Evolutionary conservation across 345 rosid genomes (phyloP).

Genomic region (Pistacia integerrima): DNA sequence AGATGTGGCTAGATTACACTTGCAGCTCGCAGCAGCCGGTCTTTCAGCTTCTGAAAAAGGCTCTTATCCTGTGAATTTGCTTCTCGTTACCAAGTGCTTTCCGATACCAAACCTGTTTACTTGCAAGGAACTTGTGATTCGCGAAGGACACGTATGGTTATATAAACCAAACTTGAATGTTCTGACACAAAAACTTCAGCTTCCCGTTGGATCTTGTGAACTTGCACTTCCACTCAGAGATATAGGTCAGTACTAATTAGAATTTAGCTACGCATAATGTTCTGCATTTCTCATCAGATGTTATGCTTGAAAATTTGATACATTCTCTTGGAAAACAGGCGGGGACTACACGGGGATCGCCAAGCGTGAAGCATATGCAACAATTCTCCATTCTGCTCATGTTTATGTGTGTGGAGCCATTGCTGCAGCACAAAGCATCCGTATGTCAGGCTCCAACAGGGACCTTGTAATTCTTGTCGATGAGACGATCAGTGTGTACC

Average conservation of each 20-base stretch:
- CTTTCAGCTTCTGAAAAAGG: constrained; percentile 75
- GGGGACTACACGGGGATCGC: constrained; percentile 55
- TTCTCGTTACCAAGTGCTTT: constrained; percentile 66
- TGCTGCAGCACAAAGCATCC: constrained; percentile 89
- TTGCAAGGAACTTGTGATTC: constrained; percentile 71
- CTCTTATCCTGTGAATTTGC: constrained; percentile 64
- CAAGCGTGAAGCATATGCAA: constrained; percentile 86
- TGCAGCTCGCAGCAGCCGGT: constrained; percentile 84
- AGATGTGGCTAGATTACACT: constrained; percentile 80
- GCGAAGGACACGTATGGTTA: constrained; percentile 66
- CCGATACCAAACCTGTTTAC: constrained; percentile 83
- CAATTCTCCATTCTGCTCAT: constrained; percentile 91
- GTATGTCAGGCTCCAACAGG: constrained; percentile 81
- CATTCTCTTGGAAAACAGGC: constrained; percentile 37
- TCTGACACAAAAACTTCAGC: constrained; percentile 72
- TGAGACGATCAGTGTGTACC: constrained; percentile 68
- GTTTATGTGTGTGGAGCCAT: constrained; percentile 94
- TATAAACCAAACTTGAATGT: constrained; percentile 67
- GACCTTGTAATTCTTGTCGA: constrained; percentile 95
- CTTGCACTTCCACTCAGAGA: constrained; percentile 82
- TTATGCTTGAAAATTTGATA: background rate
- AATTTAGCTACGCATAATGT: too few relatives aligned
- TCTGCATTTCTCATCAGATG: background rate
- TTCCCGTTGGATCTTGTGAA: constrained; percentile 92
- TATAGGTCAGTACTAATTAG: constrained; percentile 44